Percentiles rank a stretch among this genome's conserved stretches.
These are phyloP conservation scores for Casuarina cunninghamiana DNA, from an alignment of 306 rosid species.

Conservation along the genomic window DNA sequence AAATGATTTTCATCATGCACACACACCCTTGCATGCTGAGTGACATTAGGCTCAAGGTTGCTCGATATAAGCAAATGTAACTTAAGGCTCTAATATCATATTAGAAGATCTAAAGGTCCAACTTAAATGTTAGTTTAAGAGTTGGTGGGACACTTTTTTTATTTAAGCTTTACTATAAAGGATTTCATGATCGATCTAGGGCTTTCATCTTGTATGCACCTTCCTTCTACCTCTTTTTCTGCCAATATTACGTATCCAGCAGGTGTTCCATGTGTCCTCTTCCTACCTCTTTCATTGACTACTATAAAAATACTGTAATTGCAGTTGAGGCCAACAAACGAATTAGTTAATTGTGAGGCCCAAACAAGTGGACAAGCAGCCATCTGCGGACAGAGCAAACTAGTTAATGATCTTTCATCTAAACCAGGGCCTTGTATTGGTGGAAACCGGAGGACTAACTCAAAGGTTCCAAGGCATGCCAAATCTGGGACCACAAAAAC, in stretches of 20 bases:
- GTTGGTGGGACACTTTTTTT: not conserved
- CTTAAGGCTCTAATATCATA: too few relatives aligned
- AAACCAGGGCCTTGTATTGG: conserved; percentile 29
- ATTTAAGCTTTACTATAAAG: not conserved
- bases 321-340: conserved; percentile 50
- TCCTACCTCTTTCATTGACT: not conserved
- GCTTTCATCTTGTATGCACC: not conserved
- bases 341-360: conserved; percentile 28
- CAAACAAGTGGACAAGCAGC: conserved; percentile 26
- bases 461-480: conserved; percentile 45
- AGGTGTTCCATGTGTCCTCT: conserved; percentile 5
- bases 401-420: conserved; percentile 24
- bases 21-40: too few relatives aligned
- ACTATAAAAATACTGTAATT: conserved; percentile 11
- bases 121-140: too few relatives aligned
- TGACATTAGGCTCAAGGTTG: too few relatives aligned
- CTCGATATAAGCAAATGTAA: too few relatives aligned
- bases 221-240: conserved; percentile 11
- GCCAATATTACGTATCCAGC: not conserved
- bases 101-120: too few relatives aligned
- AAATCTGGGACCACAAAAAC: conserved; percentile 40
- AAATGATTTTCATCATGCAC: too few relatives aligned
- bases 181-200: too few relatives aligned
- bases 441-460: conserved; percentile 37
- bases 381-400: conserved; percentile 19